Conservation (phyloP, 805 yeast genomes). For the Candida endomychidarum region DNA sequence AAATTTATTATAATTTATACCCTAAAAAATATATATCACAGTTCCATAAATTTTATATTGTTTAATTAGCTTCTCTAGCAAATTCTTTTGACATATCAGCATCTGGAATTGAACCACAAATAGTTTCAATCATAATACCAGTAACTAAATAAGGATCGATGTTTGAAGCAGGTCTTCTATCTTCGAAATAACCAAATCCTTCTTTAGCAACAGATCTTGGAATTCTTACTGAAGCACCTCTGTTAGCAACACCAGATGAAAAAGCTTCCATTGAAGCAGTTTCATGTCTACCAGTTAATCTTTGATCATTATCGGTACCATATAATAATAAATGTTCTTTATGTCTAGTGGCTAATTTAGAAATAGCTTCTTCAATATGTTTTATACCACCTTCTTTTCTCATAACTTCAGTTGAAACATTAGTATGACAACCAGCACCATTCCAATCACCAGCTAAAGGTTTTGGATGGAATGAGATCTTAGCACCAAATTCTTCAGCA, state of each 20-base stretch:
- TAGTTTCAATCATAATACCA: constrained; percentile 96
- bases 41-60: background rate
- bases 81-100: constrained; percentile 92
- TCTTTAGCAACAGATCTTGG: constrained; percentile 99
- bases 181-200: constrained; percentile 98
- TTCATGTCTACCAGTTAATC: constrained; percentile 98
- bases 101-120: constrained; percentile 90
- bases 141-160: constrained; percentile 98
- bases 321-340: constrained; percentile 92
- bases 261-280: constrained; percentile 91
- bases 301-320: constrained; percentile 92
- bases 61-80: constrained; percentile 61
- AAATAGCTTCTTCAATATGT: constrained; percentile 87
- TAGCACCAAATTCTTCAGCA: constrained; percentile 98
- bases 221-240: constrained; percentile 98
- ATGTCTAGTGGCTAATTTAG: constrained; percentile 93
- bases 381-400: constrained; percentile 96
- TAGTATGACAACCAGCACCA: constrained; percentile 99
- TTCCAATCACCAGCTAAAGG: constrained; percentile 99
- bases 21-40: no score
- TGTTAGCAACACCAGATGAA: constrained; percentile 98
- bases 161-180: constrained; percentile 99
- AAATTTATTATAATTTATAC: no score
- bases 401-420: constrained; percentile 91
- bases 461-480: constrained; percentile 98